Conservation (phyloP, 306 rosid species). For the Acacia confusa region DNA sequence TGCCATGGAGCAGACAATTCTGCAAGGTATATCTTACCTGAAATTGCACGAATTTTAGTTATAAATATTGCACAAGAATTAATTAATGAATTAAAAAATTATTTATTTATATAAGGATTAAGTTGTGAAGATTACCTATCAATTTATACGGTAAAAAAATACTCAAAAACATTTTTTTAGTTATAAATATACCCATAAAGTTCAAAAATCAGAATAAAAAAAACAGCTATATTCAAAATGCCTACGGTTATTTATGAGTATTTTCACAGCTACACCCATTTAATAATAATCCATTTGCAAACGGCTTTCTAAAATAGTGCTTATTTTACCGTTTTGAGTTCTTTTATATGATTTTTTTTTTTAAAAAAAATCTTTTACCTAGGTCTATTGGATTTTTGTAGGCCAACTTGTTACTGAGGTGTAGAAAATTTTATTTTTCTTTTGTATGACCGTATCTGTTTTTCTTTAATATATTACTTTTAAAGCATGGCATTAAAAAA, state of each 20-base stretch:
- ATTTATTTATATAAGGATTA: neutral
- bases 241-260: too few relatives aligned
- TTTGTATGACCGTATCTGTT: too few relatives aligned
- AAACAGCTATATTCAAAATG: too few relatives aligned
- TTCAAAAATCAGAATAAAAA: too few relatives aligned
- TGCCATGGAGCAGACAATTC: neutral
- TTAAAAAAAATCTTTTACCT: neutral
- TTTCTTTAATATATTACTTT: too few relatives aligned
- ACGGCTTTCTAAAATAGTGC: neutral
- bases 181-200: too few relatives aligned
- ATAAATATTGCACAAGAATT: neutral
- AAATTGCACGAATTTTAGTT: neutral
- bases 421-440: too few relatives aligned
- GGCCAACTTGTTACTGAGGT: neutral
- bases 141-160: too few relatives aligned
- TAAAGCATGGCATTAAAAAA: neutral
- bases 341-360: neutral
- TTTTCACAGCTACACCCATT: too few relatives aligned
- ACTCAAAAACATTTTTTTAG: too few relatives aligned
- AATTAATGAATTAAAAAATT: neutral
- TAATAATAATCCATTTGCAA: neutral
- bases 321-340: neutral
- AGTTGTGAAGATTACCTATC: too few relatives aligned
- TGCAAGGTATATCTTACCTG: neutral
- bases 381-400: neutral